phyloP scores from a whole-genome alignment of 768 basidiomycete species.

The Leccinum disarticulatum region DNA sequence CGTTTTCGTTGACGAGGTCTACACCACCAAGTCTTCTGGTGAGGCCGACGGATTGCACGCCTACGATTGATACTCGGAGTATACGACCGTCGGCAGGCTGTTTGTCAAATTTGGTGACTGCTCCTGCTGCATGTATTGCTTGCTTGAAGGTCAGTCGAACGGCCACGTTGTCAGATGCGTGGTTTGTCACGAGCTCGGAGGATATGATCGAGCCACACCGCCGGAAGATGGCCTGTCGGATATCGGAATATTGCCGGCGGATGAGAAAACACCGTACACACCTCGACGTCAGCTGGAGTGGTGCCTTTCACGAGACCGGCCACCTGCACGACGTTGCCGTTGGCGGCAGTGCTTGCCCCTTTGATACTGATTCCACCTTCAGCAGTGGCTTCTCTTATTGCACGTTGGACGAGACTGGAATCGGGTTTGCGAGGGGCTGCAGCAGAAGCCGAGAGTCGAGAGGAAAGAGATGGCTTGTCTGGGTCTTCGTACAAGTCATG shows the following conservation, averaged over 20 bases:
- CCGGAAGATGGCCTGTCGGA: slow-evolving; percentile 67
- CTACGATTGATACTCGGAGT: slow-evolving; percentile 64
- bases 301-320: slow-evolving; percentile 73
- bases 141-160: slow-evolving; percentile 77
- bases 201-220: slow-evolving; percentile 68
- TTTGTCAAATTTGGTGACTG: slow-evolving; percentile 74
- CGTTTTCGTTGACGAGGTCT: slow-evolving; percentile 41
- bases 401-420: slow-evolving; percentile 56
- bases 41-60: slow-evolving; percentile 53
- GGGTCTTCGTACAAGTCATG: slow-evolving; percentile 68
- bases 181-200: slow-evolving; percentile 24
- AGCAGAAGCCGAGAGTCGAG: slow-evolving; percentile 50
- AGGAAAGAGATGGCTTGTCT: slow-evolving; percentile 53
- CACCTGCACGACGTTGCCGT: slow-evolving; percentile 72
- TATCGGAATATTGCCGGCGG: neutral
- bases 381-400: slow-evolving; percentile 59
- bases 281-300: slow-evolving; percentile 76
- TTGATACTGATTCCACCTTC: slow-evolving; percentile 57
- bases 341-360: slow-evolving; percentile 53
- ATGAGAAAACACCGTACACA: slow-evolving; percentile 2
- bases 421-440: slow-evolving; percentile 50
- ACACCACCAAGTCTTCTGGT: slow-evolving; percentile 58
- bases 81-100: slow-evolving; percentile 82
- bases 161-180: slow-evolving; percentile 39
- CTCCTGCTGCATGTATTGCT: slow-evolving; percentile 57